These are phyloP conservation scores for Onygenales sp. DNA, from an alignment of 2,329 filamentous ascomycete species.

Conservation along the genomic window DNA sequence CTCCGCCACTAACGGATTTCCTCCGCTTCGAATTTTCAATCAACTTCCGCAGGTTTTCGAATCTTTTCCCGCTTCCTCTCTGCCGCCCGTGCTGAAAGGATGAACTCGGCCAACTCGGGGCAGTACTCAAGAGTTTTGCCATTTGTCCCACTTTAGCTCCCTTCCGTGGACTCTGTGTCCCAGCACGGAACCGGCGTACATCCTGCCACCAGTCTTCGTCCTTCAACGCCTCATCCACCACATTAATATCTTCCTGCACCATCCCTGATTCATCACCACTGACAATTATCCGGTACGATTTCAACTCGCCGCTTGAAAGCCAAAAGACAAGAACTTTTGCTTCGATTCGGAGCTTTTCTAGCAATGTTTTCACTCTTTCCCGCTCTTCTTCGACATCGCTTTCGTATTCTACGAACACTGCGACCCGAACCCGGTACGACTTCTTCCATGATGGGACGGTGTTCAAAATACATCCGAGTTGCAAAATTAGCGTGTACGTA, in stretches of 20 bases:
- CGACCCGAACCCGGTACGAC: constrained; percentile 62
- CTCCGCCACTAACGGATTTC: constrained; percentile 43
- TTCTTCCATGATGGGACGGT: constrained; percentile 75
- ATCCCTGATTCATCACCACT: constrained; percentile 51
- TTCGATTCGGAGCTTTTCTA: constrained; percentile 74
- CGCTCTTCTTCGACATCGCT: constrained; percentile 72
- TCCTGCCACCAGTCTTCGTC: constrained; percentile 79
- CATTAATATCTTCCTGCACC: constrained; percentile 46
- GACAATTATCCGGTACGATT: constrained; percentile 68
- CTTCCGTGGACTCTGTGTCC: constrained; percentile 12
- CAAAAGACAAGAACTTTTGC: constrained; percentile 73
- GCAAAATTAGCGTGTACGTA: constrained; percentile 79
- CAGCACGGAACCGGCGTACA: constrained; percentile 43
- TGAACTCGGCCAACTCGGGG: constrained; percentile 43
- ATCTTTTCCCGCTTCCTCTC: constrained; percentile 35
- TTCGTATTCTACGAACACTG: constrained; percentile 85
- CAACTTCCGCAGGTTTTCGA: constrained; percentile 52
- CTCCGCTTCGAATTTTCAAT: constrained; percentile 50
- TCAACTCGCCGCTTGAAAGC: constrained; percentile 62
- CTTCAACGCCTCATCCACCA: constrained; percentile 57
- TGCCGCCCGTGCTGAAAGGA: constrained; percentile 43
- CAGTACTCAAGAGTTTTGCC: constrained; percentile 28
- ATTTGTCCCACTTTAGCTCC: constrained; percentile 12
- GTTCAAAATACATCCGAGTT: constrained; percentile 73
- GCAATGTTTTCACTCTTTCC: constrained; percentile 58